These are phyloP conservation scores for Gastrodia elata DNA, from an alignment of 106 monocot species.

Conservation along the genomic window DNA sequence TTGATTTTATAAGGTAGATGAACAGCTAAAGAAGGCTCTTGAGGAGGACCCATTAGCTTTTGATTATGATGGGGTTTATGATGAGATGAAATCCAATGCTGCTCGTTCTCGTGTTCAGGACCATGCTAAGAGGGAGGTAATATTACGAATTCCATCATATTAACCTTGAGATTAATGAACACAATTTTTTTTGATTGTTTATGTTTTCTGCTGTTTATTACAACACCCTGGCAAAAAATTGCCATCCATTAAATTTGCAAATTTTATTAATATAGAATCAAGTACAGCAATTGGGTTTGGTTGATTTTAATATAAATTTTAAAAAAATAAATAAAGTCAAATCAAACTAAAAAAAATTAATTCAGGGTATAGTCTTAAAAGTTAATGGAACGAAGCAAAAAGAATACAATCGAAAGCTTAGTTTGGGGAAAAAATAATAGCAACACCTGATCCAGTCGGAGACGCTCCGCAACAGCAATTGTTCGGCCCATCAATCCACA, in stretches of 20 bases:
- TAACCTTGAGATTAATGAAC: background rate
- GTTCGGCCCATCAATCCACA: no score
- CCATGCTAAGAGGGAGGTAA: constrained; percentile 53
- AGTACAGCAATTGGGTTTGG: no score
- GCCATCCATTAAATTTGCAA: background rate
- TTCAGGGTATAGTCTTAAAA: no score
- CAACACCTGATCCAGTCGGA: no score
- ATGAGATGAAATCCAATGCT: constrained; percentile 73
- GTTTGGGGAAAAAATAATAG: no score
- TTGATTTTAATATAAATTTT: no score
- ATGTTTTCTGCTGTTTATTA: background rate
- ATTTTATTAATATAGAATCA: no score
- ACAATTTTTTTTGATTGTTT: background rate
- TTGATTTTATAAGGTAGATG: constrained; percentile 35
- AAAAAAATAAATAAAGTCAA: no score
- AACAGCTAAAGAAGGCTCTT: constrained; percentile 76
- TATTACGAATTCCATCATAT: background rate
- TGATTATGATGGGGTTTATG: constrained; percentile 84
- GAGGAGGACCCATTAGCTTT: constrained; percentile 84
- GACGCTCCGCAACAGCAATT: no score
- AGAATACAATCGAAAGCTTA: no score
- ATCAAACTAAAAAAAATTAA: no score
- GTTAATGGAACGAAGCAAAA: no score
- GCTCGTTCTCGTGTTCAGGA: constrained; percentile 56
- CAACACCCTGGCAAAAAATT: background rate